Conservation (phyloP, 129 eudicot species). For the Rutidosis leptorrhynchoides region DNA sequence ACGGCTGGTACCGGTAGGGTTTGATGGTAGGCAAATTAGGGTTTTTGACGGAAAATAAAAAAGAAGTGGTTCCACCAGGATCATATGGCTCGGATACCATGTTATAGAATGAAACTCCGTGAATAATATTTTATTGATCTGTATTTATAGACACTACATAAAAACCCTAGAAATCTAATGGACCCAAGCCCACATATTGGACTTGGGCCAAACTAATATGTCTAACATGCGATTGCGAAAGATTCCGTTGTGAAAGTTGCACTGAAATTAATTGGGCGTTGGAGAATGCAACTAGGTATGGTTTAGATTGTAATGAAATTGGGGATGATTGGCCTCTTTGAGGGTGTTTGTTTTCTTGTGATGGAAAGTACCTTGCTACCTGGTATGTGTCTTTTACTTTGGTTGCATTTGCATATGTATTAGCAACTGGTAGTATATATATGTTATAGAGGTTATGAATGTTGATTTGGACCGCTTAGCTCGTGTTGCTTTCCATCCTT, state of each 20-base stretch:
- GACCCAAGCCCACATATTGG: too few relatives aligned
- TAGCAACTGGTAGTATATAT: background rate
- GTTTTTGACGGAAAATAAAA: too few relatives aligned
- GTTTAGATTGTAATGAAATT: slow-evolving; percentile 64
- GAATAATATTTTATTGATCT: too few relatives aligned
- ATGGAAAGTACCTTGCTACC: slow-evolving; percentile 84
- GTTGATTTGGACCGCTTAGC: slow-evolving; percentile 96
- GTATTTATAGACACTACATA: too few relatives aligned
- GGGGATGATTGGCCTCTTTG: slow-evolving; percentile 94
- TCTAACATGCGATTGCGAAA: slow-evolving; percentile 60
- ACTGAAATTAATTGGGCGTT: slow-evolving; percentile 62
- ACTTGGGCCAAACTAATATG: too few relatives aligned
- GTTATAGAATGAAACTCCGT: too few relatives aligned
- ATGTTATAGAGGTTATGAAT: slow-evolving; percentile 15
- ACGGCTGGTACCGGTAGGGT: too few relatives aligned
- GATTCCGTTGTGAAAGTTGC: slow-evolving; percentile 65
- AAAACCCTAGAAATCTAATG: too few relatives aligned
- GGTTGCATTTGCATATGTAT: slow-evolving; percentile 3
- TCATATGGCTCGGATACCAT: too few relatives aligned
- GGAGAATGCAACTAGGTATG: slow-evolving; percentile 59
- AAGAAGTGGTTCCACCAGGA: too few relatives aligned
- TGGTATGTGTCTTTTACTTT: slow-evolving; percentile 49
- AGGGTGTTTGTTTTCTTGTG: slow-evolving; percentile 75
- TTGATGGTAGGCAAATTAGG: too few relatives aligned
- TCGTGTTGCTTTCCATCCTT: slow-evolving; percentile 92